Evolutionary conservation across 805 yeast species (phyloP).

Genomic region (Kuraishia floccosa): DNA sequence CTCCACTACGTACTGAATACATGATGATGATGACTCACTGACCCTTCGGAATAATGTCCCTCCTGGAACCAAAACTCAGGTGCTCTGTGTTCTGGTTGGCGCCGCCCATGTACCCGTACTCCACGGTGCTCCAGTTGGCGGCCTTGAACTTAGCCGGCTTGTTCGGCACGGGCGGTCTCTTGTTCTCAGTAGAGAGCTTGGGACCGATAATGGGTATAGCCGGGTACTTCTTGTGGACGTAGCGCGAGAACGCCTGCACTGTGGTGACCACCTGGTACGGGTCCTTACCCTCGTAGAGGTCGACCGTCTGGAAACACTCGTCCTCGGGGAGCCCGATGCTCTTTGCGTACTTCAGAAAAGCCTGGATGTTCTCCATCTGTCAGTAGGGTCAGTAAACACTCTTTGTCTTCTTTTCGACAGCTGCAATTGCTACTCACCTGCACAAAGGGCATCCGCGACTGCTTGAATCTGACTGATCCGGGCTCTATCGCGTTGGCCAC

Average conservation of each 20-base stretch:
- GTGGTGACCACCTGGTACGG: constrained; percentile 73
- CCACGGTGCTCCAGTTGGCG: constrained; percentile 42
- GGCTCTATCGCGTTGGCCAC: constrained; percentile 29
- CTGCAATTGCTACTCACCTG: constrained; percentile 12
- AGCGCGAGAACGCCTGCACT: constrained; percentile 61
- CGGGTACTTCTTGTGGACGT: constrained; percentile 46
- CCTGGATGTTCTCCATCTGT: constrained; percentile 78
- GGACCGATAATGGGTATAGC: constrained; percentile 48
- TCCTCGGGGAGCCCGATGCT: constrained; percentile 65
- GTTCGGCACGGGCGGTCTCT: constrained; percentile 38
- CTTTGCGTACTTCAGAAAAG: constrained; percentile 53
- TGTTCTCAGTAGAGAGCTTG: constrained; percentile 32
- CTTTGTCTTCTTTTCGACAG: neutral
- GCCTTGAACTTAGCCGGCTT: constrained; percentile 38
- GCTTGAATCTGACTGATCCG: constrained; percentile 34
- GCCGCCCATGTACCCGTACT: constrained; percentile 51
- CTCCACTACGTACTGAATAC: constrained; percentile 1
- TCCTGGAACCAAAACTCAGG: constrained; percentile 39
- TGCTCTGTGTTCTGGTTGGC: constrained; percentile 42
- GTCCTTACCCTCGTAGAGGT: constrained; percentile 61
- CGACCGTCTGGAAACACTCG: constrained; percentile 71
- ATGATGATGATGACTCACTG: constrained; percentile 1
- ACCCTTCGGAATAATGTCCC: constrained; percentile 26
- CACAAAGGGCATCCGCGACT: constrained; percentile 63
- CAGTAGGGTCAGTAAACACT: constrained; percentile 1